These are phyloP conservation scores for Syzygium malaccense DNA, from an alignment of 441 rosid species.

Conservation along the genomic window DNA sequence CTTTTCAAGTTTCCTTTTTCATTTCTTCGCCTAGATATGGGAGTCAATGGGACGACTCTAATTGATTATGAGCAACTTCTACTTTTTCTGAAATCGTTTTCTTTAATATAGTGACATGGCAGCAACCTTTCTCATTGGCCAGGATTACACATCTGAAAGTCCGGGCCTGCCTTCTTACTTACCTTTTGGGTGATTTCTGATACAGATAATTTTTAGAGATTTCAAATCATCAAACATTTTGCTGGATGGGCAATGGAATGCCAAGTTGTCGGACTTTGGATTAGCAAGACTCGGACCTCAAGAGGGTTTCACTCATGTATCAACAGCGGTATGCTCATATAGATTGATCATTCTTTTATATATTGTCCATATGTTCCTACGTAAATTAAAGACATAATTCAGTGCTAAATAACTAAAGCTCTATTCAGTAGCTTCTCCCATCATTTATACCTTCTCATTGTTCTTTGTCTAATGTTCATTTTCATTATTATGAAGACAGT, in stretches of 20 bases:
- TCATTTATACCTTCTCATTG: not conserved
- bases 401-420: not conserved
- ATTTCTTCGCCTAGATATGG: not conserved
- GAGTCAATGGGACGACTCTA: not conserved
- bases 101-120: not conserved
- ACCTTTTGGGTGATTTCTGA: not conserved
- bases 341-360: not conserved
- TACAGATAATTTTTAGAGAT: constrained; percentile 82
- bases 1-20: not conserved
- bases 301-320: constrained; percentile 88
- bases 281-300: constrained; percentile 86
- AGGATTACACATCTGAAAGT: not conserved
- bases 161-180: not conserved
- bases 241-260: constrained; percentile 80
- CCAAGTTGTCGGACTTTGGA: constrained; percentile 92
- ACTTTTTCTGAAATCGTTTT: not conserved
- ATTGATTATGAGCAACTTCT: not conserved
- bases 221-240: constrained; percentile 92
- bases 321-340: constrained; percentile 59
- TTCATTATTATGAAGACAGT: not conserved
- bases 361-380: not conserved
- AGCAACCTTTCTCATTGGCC: not conserved
- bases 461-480: not conserved
- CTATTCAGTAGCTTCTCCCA: not conserved
- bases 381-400: not conserved